These are phyloP conservation scores for Euphorbia celastroides DNA, from an alignment of 441 rosid genomes.

Conservation along the genomic window DNA sequence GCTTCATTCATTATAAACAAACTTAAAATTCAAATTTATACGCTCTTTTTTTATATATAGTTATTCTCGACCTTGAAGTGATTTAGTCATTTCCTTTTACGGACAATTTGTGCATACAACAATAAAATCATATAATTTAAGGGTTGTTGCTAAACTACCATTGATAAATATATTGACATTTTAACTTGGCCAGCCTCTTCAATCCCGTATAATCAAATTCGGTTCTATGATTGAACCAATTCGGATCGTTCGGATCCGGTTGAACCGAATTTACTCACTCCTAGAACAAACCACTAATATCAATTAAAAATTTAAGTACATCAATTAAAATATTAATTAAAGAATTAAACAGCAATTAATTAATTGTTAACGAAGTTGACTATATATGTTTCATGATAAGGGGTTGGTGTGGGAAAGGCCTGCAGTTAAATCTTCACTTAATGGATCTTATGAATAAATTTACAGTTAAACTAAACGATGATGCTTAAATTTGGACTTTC, in stretches of 20 bases:
- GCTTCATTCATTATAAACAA: too few species aligned
- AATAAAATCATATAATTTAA: too few species aligned
- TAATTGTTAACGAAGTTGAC: neutral
- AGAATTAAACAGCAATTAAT: too few species aligned
- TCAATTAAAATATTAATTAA: neutral
- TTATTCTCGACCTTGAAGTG: neutral
- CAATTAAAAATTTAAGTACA: neutral
- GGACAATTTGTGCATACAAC: constrained; percentile 1
- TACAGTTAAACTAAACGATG: neutral
- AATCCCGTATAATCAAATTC: too few species aligned
- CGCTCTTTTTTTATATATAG: neutral
- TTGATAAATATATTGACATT: too few species aligned
- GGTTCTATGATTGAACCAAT: too few species aligned
- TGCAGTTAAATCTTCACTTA: constrained; percentile 10
- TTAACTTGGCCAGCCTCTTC: too few species aligned
- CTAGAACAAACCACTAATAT: too few species aligned
- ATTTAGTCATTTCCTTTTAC: neutral
- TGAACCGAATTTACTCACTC: too few species aligned
- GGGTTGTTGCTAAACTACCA: too few species aligned
- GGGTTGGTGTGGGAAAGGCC: constrained; percentile 3
- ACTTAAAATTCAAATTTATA: too few species aligned
- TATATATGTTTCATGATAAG: neutral
- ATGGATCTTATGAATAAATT: neutral
- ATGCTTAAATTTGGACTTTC: constrained; percentile 12
- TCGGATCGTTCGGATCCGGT: too few species aligned